Percentiles rank a stretch among this genome's conserved stretches.
Conservation (phyloP, 1,139 yeast species). For the Cylindricascospora bacillispora region DNA sequence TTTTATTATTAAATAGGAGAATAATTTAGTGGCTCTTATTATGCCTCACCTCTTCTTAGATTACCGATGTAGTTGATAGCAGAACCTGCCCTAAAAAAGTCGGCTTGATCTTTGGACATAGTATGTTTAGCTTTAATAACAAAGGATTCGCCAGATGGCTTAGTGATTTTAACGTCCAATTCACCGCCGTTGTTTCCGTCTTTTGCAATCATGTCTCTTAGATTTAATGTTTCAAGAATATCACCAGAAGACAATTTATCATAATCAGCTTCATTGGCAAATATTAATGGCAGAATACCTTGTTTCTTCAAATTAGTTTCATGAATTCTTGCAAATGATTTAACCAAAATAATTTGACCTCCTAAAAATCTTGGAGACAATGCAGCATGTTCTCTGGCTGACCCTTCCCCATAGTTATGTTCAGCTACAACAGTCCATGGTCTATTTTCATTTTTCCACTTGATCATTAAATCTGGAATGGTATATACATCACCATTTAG, state of each 20-base stretch:
- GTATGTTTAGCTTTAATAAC: slow-evolving; percentile 78
- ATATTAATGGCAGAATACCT: slow-evolving; percentile 90
- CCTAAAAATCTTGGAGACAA: slow-evolving; percentile 89
- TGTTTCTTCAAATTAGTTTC: slow-evolving; percentile 89
- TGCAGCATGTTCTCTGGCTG: slow-evolving; percentile 98
- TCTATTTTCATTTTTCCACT: slow-evolving; percentile 73
- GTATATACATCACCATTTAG: slow-evolving; percentile 65
- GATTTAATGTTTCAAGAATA: slow-evolving; percentile 61
- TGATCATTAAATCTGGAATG: slow-evolving; percentile 93
- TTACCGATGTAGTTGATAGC: slow-evolving; percentile 90
- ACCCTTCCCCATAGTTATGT: slow-evolving; percentile 97
- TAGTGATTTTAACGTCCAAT: slow-evolving; percentile 58
- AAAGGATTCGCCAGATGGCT: slow-evolving; percentile 58
- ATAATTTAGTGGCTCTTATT: no score
- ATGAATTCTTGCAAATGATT: slow-evolving; percentile 93
- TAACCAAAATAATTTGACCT: slow-evolving; percentile 76
- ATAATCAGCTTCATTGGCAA: slow-evolving; percentile 80
- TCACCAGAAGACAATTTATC: slow-evolving; percentile 72
- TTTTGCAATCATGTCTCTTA: slow-evolving; percentile 65
- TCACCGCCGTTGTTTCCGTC: slow-evolving; percentile 81
- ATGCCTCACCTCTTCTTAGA: no score
- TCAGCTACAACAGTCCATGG: slow-evolving; percentile 97
- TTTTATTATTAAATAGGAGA: no score
- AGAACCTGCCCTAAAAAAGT: slow-evolving; percentile 93
- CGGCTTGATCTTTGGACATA: slow-evolving; percentile 92